phyloP scores from a whole-genome alignment of 2,329 filamentous ascomycete genomes.

The Talaromyces sp. region DNA sequence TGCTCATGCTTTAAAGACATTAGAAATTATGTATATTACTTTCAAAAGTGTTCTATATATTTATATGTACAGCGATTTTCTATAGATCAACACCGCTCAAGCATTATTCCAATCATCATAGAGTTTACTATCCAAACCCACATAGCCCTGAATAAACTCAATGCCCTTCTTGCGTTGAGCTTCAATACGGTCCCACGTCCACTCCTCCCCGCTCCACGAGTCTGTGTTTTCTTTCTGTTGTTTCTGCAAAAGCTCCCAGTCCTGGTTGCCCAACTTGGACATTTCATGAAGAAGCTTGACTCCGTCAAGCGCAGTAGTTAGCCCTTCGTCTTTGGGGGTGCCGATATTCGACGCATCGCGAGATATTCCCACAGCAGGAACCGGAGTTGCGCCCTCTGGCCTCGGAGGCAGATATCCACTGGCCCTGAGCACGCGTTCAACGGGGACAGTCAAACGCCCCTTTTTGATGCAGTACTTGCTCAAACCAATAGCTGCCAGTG shows the following conservation, averaged over 20 bases:
- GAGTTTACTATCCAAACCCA: constrained; percentile 45
- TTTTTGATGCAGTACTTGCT: constrained; percentile 81
- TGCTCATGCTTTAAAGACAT: not conserved
- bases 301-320: constrained; percentile 23
- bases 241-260: constrained; percentile 23
- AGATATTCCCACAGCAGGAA: constrained; percentile 9
- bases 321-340: constrained; percentile 28
- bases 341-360: constrained; percentile 17
- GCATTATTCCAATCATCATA: constrained; percentile 40
- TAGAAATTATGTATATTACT: not conserved
- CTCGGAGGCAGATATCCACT: constrained; percentile 68
- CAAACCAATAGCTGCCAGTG: constrained; percentile 64
- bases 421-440: constrained; percentile 65
- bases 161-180: constrained; percentile 51
- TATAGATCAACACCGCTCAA: not conserved
- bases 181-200: constrained; percentile 58
- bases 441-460: constrained; percentile 75
- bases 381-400: constrained; percentile 49
- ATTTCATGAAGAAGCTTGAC: constrained; percentile 34
- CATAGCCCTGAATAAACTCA: constrained; percentile 50
- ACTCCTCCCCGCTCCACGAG: constrained; percentile 37
- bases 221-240: constrained; percentile 26
- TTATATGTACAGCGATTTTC: not conserved
- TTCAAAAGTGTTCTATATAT: not conserved
- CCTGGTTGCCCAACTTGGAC: constrained; percentile 25